Evolutionary conservation across 2,329 filamentous ascomycete species (phyloP).

Genomic region (Madurella fahalii): DNA sequence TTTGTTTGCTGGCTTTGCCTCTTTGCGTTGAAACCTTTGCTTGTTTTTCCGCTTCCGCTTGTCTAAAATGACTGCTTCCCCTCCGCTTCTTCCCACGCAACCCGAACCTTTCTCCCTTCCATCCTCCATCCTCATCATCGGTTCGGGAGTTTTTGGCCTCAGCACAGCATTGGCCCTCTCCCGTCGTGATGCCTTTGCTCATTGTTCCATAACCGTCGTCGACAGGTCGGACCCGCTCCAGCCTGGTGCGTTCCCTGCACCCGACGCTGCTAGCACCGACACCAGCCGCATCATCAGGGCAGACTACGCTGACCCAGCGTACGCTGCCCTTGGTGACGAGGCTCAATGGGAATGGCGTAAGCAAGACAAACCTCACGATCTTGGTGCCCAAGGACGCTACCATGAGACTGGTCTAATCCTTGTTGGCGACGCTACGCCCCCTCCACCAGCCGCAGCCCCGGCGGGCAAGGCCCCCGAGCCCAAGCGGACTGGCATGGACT

Average conservation of each 20-base stretch:
- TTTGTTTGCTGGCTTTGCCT: constrained; percentile 6
- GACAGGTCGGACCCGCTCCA: constrained; percentile 44
- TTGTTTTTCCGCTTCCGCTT: constrained; percentile 10
- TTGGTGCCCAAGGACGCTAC: constrained; percentile 64
- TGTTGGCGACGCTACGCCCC: constrained; percentile 42
- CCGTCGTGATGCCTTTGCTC: constrained; percentile 52
- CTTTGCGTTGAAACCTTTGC: constrained; percentile 8
- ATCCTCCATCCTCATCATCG: constrained; percentile 61
- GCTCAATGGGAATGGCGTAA: constrained; percentile 69
- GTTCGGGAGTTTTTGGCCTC: constrained; percentile 62
- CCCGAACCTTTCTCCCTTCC: constrained; percentile 34
- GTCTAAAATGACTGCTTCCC: constrained; percentile 15
- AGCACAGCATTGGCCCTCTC: constrained; percentile 64
- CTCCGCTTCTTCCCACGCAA: constrained; percentile 14
- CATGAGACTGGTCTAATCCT: constrained; percentile 65
- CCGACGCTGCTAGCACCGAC: constrained; percentile 59
- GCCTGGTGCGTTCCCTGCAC: constrained; percentile 51
- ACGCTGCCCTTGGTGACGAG: constrained; percentile 66
- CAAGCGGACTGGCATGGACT: constrained; percentile 50
- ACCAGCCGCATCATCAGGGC: constrained; percentile 60
- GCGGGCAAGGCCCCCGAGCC: constrained; percentile 19
- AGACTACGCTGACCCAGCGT: constrained; percentile 79
- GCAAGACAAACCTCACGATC: constrained; percentile 45
- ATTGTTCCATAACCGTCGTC: constrained; percentile 55
- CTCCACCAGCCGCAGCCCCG: constrained; percentile 9